Evolutionary conservation across 2,329 filamentous ascomycete genomes (phyloP).

Genomic region (Diplodia mutila): DNA sequence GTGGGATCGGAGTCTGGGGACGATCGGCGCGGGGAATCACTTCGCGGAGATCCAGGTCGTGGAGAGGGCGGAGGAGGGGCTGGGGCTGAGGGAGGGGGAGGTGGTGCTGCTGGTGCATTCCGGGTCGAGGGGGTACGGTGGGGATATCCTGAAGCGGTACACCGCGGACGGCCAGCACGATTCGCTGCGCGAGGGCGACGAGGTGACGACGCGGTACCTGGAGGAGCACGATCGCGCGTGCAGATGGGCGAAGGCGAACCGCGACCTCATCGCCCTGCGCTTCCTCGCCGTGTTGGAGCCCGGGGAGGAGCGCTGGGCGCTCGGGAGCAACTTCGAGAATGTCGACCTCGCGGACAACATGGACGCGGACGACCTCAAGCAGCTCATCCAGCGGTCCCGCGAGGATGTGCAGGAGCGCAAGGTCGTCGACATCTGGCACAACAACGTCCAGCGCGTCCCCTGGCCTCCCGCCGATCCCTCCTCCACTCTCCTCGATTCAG

Average conservation of each 20-base stretch:
- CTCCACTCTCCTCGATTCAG: neutral
- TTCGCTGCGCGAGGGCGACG: conserved; percentile 35
- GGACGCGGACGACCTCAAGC: neutral
- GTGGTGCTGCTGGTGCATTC: conserved; percentile 45
- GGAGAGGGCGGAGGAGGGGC: conserved; percentile 30
- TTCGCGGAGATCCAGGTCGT: conserved; percentile 47
- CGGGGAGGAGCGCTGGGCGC: conserved; percentile 34
- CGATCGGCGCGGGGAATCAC: conserved; percentile 45
- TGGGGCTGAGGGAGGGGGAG: conserved; percentile 34
- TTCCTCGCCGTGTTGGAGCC: conserved; percentile 44
- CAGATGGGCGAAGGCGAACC: conserved; percentile 43
- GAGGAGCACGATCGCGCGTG: conserved; percentile 43
- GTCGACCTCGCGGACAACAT: conserved; percentile 7
- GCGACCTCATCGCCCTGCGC: conserved; percentile 45
- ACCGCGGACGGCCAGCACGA: conserved; percentile 30
- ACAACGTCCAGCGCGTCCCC: conserved; percentile 39
- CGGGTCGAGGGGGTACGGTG: conserved; percentile 43
- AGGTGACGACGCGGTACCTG: conserved; percentile 37
- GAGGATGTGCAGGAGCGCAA: conserved; percentile 35
- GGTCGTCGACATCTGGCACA: conserved; percentile 45
- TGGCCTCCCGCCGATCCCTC: conserved; percentile 36
- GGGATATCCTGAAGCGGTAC: conserved; percentile 40
- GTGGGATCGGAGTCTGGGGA: conserved; percentile 41
- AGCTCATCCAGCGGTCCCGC: conserved; percentile 28
- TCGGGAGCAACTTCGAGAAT: conserved; percentile 28